phyloP scores from a whole-genome alignment of 495 filamentous ascomycete genomes.

The Penicillium salamii region DNA sequence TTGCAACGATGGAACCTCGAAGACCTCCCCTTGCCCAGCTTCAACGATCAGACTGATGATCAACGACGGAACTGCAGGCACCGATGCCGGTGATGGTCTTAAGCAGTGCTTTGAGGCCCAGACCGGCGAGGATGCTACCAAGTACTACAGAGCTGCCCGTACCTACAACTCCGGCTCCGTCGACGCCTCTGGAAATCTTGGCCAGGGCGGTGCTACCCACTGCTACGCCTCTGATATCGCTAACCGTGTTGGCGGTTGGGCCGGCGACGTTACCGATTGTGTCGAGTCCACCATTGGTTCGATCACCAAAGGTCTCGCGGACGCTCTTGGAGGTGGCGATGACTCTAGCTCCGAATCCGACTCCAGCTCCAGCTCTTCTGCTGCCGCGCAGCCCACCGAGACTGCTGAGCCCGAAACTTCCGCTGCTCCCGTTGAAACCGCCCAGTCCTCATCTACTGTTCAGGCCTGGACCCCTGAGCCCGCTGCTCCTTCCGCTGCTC shows the following conservation, averaged over 20 bases:
- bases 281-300: slow-evolving; percentile 6
- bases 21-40: slow-evolving; percentile 44
- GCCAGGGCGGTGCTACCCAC: slow-evolving; percentile 47
- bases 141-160: slow-evolving; percentile 50
- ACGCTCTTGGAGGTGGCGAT: background rate
- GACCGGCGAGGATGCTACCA: slow-evolving; percentile 27
- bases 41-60: slow-evolving; percentile 48
- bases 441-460: background rate
- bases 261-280: slow-evolving; percentile 24
- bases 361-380: slow-evolving; percentile 8
- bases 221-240: slow-evolving; percentile 58
- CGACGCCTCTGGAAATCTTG: slow-evolving; percentile 43
- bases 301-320: slow-evolving; percentile 7
- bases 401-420: slow-evolving; percentile 3
- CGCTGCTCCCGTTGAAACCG: background rate
- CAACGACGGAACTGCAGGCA: slow-evolving; percentile 42
- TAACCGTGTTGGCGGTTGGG: slow-evolving; percentile 55
- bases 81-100: slow-evolving; percentile 41
- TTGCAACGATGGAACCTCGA: slow-evolving; percentile 38
- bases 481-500: background rate
- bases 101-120: slow-evolving; percentile 28
- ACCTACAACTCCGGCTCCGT: slow-evolving; percentile 59
- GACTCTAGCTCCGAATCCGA: slow-evolving; percentile 3
- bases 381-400: slow-evolving; percentile 7
- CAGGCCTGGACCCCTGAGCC: background rate